Percentiles rank a stretch among this genome's conserved stretches.
phyloP scores from a whole-genome alignment of 768 basidiomycete genomes.

The Boletus rex-veris region DNA sequence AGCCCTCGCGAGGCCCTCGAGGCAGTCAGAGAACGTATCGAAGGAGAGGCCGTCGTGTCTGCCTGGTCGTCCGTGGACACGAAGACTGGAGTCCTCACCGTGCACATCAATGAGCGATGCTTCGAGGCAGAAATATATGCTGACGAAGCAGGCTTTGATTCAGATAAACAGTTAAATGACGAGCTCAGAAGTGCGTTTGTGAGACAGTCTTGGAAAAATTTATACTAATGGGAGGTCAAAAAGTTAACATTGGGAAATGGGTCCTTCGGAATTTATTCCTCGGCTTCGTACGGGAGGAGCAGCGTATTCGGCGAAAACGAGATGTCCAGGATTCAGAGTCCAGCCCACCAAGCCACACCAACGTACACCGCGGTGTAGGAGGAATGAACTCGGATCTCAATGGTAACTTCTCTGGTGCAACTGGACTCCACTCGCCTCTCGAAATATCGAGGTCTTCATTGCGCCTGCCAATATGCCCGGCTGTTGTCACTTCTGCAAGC shows the following conservation, averaged over 20 bases:
- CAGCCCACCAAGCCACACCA: conserved; percentile 12
- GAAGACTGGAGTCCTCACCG: conserved; percentile 80
- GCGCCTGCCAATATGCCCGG: conserved; percentile 30
- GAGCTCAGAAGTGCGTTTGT: conserved; percentile 71
- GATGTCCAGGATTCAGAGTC: conserved; percentile 23
- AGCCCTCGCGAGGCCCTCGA: conserved; percentile 85
- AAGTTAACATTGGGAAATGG: conserved; percentile 94
- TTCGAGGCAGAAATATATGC: conserved; percentile 96
- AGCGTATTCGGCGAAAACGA: conserved; percentile 39
- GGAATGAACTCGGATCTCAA: conserved; percentile 26
- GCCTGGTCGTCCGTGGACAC: conserved; percentile 90
- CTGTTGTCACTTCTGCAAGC: conserved; percentile 59
- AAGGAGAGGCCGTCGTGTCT: conserved; percentile 85
- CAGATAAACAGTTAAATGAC: conserved; percentile 61
- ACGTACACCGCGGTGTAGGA: conserved; percentile 23
- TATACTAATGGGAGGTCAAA: conserved; percentile 6
- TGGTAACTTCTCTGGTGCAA: conserved; percentile 12
- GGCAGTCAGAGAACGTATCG: conserved; percentile 84
- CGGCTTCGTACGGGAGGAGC: conserved; percentile 71
- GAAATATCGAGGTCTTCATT: conserved; percentile 27
- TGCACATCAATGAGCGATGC: conserved; percentile 82
- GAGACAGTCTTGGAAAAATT: neutral
- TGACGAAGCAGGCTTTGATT: conserved; percentile 77
- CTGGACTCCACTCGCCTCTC: conserved; percentile 28
- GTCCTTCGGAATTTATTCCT: conserved; percentile 81